phyloP scores from a whole-genome alignment of 179 eudicot genomes.

The Amaranthus tricolor region DNA sequence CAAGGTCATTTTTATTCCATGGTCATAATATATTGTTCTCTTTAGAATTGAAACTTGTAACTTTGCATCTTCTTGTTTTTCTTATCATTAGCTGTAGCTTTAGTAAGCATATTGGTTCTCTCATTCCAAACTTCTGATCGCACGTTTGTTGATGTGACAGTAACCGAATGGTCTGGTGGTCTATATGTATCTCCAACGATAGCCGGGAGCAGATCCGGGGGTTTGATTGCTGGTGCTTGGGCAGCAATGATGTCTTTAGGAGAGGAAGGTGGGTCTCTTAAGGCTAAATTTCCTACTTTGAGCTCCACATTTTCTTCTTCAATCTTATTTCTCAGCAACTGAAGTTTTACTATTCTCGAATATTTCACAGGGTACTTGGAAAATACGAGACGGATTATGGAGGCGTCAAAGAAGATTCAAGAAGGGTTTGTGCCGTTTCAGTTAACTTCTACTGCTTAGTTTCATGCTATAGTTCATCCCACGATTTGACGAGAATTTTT shows the following conservation, averaged over 20 bases:
- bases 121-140: neutral
- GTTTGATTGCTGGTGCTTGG: constrained; percentile 97
- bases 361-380: constrained; percentile 70
- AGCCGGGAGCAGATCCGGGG: constrained; percentile 99
- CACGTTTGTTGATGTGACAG: constrained; percentile 36
- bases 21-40: neutral
- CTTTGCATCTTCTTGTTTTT: neutral
- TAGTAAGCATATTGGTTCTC: neutral
- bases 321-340: neutral
- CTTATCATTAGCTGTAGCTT: neutral
- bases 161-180: constrained; percentile 99
- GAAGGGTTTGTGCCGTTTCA: constrained; percentile 54
- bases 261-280: constrained; percentile 56
- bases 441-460: neutral
- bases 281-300: neutral
- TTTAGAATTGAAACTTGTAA: constrained; percentile 4
- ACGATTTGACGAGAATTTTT: neutral
- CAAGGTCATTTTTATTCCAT: no score
- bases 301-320: neutral
- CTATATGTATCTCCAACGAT: constrained; percentile 95
- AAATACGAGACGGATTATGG: constrained; percentile 87
- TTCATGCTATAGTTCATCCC: neutral
- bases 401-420: constrained; percentile 77
- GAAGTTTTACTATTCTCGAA: neutral
- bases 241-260: constrained; percentile 97